Percentiles rank a stretch among this genome's conserved stretches.
Conservation (phyloP, 495 filamentous ascomycete genomes). For the Lophiostoma macrostomum region DNA sequence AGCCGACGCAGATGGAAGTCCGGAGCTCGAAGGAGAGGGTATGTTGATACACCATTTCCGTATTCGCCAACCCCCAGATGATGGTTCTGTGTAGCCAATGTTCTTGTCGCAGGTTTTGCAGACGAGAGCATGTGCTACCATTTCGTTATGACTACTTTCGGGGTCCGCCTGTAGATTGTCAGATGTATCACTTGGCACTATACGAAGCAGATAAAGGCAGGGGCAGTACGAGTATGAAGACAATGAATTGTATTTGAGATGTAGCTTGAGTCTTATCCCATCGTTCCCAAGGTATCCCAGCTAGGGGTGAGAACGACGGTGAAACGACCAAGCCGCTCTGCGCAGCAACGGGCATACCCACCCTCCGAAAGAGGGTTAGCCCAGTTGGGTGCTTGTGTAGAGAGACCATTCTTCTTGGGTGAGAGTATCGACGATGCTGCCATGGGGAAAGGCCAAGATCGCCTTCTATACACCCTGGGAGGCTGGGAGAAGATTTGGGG, state of each 20-base stretch:
- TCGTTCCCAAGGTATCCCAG: constrained; percentile 20
- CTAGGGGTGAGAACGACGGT: constrained; percentile 19
- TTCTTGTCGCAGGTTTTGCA: constrained; percentile 6
- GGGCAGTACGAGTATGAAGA: background rate
- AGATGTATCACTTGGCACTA: no score
- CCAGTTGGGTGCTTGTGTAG: constrained; percentile 11
- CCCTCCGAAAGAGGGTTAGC: constrained; percentile 19
- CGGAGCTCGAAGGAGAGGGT: background rate
- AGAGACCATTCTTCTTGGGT: constrained; percentile 63
- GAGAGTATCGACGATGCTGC: constrained; percentile 86
- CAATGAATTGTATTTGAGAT: constrained; percentile 1
- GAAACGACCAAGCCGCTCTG: constrained; percentile 26
- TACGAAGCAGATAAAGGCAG: constrained; percentile 1
- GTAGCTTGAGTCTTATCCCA: constrained; percentile 25
- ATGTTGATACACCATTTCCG: constrained; percentile 23
- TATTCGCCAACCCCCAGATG: constrained; percentile 5
- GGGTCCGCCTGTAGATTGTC: no score
- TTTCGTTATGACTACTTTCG: no score
- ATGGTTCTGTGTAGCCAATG: constrained; percentile 9
- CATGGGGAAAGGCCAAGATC: constrained; percentile 55
- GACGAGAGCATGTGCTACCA: no score
- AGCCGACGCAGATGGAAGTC: no score
- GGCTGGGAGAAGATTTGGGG: background rate
- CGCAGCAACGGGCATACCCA: constrained; percentile 15
- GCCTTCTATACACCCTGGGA: constrained; percentile 82